Conservation (phyloP, 2,329 filamentous ascomycete species). For the Alternaria infectoria region DNA sequence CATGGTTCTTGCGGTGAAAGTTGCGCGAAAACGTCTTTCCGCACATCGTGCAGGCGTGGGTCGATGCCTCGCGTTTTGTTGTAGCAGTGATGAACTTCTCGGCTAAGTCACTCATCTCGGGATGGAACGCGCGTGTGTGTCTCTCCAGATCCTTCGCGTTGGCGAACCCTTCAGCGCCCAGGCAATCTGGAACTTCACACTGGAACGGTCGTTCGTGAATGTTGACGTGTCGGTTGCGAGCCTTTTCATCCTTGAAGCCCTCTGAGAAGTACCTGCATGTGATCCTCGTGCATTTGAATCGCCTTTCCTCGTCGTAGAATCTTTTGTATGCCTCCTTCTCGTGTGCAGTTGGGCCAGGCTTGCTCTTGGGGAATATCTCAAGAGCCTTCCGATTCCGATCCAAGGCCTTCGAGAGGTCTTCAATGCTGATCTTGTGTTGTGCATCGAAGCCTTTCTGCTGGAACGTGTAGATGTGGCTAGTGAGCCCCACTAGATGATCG, state of each 20-base stretch:
- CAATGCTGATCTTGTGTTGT: background rate
- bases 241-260: background rate
- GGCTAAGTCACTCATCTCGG: conserved; percentile 31
- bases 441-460: background rate
- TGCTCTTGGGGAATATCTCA: background rate
- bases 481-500: background rate
- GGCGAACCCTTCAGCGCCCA: conserved; percentile 48
- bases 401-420: background rate
- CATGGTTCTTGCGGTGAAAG: conserved; percentile 45
- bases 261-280: background rate
- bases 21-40: conserved; percentile 49
- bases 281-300: background rate
- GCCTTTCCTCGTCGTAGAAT: background rate
- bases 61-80: conserved; percentile 20
- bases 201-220: conserved; percentile 43
- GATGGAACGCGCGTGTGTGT: conserved; percentile 27
- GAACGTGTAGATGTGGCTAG: background rate
- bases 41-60: conserved; percentile 46
- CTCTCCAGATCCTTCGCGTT: conserved; percentile 48
- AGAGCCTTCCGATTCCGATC: background rate
- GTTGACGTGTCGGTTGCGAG: background rate
- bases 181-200: conserved; percentile 48
- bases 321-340: background rate
- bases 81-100: conserved; percentile 23
- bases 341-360: background rate